phyloP scores from a whole-genome alignment of 2,329 filamentous ascomycete species.

The Neonectria ditissima region DNA sequence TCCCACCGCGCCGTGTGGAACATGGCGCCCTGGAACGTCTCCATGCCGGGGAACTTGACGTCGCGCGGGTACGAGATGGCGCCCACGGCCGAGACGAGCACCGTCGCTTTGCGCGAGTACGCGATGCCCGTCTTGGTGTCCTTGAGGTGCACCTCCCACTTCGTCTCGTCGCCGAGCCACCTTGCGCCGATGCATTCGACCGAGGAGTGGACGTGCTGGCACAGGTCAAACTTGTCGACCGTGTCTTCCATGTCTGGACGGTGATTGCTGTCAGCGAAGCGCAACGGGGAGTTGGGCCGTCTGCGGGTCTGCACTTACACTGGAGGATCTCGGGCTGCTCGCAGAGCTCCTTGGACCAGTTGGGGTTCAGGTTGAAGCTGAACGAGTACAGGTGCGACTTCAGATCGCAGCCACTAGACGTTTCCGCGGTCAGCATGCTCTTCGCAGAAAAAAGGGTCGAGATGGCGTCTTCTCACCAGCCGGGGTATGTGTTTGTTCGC shows the following conservation, averaged over 20 bases:
- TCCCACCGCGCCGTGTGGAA: slow-evolving; percentile 53
- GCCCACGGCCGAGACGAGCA: slow-evolving; percentile 47
- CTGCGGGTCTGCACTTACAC: slow-evolving; percentile 2
- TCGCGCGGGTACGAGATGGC: slow-evolving; percentile 42
- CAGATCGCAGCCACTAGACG: slow-evolving; percentile 30
- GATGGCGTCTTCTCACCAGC: slow-evolving; percentile 29
- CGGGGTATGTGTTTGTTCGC: slow-evolving; percentile 35
- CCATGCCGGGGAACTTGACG: slow-evolving; percentile 46
- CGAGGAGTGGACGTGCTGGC: slow-evolving; percentile 36
- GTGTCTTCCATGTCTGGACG: slow-evolving; percentile 33
- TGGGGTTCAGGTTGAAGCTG: slow-evolving; percentile 34
- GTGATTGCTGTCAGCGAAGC: slow-evolving; percentile 1
- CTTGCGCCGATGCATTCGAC: slow-evolving; percentile 39
- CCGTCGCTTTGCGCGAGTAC: slow-evolving; percentile 31
- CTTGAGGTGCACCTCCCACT: slow-evolving; percentile 37
- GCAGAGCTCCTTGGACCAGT: slow-evolving; percentile 28
- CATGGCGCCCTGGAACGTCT: slow-evolving; percentile 49
- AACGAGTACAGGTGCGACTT: slow-evolving; percentile 34
- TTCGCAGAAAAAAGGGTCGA: neutral
- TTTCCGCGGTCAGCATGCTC: neutral
- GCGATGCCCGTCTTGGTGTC: slow-evolving; percentile 31
- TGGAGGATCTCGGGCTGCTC: slow-evolving; percentile 32
- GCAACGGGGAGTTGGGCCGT: too few relatives aligned
- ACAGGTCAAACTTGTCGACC: slow-evolving; percentile 39
- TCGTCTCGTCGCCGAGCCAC: slow-evolving; percentile 32